phyloP scores from a whole-genome alignment of 805 yeast genomes.

The Blastobotrys muscicola region DNA sequence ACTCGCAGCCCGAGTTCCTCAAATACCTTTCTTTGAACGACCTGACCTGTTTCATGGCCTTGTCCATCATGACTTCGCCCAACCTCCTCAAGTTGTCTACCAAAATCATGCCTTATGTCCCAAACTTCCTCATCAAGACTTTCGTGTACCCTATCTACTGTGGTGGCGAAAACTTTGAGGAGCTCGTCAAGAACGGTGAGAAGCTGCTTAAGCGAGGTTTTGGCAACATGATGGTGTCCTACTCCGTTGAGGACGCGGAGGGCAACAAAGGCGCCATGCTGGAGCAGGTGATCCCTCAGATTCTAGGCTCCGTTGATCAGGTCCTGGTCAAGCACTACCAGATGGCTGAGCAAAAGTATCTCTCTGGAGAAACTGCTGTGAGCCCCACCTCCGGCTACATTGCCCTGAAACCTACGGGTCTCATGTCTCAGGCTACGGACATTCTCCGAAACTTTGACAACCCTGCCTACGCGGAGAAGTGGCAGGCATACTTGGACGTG shows the following conservation, averaged over 20 bases:
- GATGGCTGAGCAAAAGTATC: slow-evolving; percentile 19
- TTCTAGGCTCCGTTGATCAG: slow-evolving; percentile 52
- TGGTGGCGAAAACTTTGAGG: slow-evolving; percentile 73
- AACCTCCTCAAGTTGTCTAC: slow-evolving; percentile 24
- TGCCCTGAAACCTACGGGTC: slow-evolving; percentile 89
- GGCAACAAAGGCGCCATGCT: slow-evolving; percentile 44
- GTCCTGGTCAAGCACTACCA: slow-evolving; percentile 54
- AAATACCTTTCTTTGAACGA: slow-evolving; percentile 14
- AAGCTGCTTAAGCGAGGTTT: slow-evolving; percentile 64
- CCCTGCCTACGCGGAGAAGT: slow-evolving; percentile 41
- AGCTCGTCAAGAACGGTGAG: slow-evolving; percentile 64
- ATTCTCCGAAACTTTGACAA: slow-evolving; percentile 54
- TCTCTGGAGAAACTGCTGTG: slow-evolving; percentile 37
- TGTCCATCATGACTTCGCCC: slow-evolving; percentile 27
- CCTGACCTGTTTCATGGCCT: slow-evolving; percentile 23
- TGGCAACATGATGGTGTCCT: slow-evolving; percentile 89
- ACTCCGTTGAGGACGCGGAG: slow-evolving; percentile 88
- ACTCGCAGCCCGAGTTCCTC: slow-evolving; percentile 14
- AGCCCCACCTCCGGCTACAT: slow-evolving; percentile 83
- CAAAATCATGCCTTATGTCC: slow-evolving; percentile 33
- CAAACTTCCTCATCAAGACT: slow-evolving; percentile 57
- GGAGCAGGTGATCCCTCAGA: slow-evolving; percentile 23
- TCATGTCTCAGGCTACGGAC: slow-evolving; percentile 65
- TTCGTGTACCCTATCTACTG: slow-evolving; percentile 78
- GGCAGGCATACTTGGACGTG: slow-evolving; percentile 52